Evolutionary conservation across 1,284 basidiomycete genomes (phyloP), one percentile per base, ranked within the genome.

Genomic region (Melanopsichium pennsylvanicum): DNA sequence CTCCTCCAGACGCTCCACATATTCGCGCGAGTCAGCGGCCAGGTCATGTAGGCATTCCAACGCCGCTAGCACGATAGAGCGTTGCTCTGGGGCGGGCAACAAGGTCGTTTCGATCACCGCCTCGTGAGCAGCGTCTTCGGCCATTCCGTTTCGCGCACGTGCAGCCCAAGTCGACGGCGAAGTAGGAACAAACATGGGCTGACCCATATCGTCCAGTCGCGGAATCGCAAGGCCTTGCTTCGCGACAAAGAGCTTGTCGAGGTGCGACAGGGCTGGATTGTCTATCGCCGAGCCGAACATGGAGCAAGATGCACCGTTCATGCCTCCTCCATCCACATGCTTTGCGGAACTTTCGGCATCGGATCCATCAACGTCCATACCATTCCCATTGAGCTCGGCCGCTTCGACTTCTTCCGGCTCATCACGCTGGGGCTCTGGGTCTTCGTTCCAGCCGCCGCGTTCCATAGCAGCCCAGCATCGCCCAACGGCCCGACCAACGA

Each of bases 1-100:
- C 75, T 85, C 84, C 42, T 84, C 83, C 21, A 85, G 71, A 12
- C 84, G 75, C 48, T 83, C 83, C 49, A 84, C 83, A 69, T 85
- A 85, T 75, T 85, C 84, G 16, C 81, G 76, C 40, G 83, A 84
- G 68, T 85, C 84, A 18, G 82, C 81, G 11, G 83, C 75, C 29
- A 85, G 72, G 61, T 85, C 84, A 48, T 62, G 69, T 38, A 62
- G 74, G 45, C 38, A 79, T 37, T 76, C 72, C 13, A 81, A 50
- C 42, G 78, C 72, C 3, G 75, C 70, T 11, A 74, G 70, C 34
- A 80, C 69, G 34, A 80, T 72, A 2, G 74, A 78, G 1, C 73
- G 62, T 47, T 81, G 79, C 39, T 78, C 70, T 22, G 64, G 57
- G 7, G 69, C 67, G 8, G 75, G 68, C 35, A 67, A 32, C 51